Evolutionary conservation across 148 eudicot genomes (phyloP).

Genomic region (Tetragonia tetragonoides): DNA sequence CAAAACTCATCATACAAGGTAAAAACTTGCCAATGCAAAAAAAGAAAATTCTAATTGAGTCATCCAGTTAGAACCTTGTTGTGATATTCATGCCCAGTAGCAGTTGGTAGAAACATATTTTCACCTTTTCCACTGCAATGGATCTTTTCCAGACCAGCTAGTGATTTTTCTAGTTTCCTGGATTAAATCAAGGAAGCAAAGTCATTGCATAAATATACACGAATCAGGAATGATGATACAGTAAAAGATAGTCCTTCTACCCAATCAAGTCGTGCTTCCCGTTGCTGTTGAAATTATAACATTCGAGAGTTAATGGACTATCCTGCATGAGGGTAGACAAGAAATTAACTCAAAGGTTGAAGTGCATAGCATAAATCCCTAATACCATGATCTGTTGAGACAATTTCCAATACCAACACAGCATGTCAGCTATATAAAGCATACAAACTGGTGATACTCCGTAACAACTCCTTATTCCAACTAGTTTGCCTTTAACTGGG

Average conservation of each 20-base stretch:
- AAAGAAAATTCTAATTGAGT: constrained; percentile 11
- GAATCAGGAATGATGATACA: constrained; percentile 6
- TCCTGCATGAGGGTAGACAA: constrained; percentile 61
- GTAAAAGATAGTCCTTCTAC: constrained; percentile 36
- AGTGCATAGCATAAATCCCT: constrained; percentile 2
- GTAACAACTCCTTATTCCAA: neutral
- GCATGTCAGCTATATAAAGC: neutral
- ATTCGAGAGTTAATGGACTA: constrained; percentile 74
- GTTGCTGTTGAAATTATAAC: constrained; percentile 83
- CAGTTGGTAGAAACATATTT: constrained; percentile 50
- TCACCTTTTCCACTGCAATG: constrained; percentile 59
- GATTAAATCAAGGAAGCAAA: constrained; percentile 23
- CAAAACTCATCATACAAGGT: constrained; percentile 20
- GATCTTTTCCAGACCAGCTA: constrained; percentile 71
- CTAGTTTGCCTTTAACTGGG: neutral
- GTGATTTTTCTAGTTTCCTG: constrained; percentile 77
- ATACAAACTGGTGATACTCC: neutral
- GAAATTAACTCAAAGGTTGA: constrained; percentile 11
- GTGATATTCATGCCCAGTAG: constrained; percentile 54
- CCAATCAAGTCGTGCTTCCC: constrained; percentile 93
- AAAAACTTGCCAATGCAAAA: constrained; percentile 10
- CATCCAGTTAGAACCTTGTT: constrained; percentile 53
- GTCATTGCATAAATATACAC: constrained; percentile 20
- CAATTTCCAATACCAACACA: constrained; percentile 1
- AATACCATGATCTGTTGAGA: neutral